Conservation (phyloP, 2,329 filamentous ascomycete genomes). For the Metarhizium album region DNA sequence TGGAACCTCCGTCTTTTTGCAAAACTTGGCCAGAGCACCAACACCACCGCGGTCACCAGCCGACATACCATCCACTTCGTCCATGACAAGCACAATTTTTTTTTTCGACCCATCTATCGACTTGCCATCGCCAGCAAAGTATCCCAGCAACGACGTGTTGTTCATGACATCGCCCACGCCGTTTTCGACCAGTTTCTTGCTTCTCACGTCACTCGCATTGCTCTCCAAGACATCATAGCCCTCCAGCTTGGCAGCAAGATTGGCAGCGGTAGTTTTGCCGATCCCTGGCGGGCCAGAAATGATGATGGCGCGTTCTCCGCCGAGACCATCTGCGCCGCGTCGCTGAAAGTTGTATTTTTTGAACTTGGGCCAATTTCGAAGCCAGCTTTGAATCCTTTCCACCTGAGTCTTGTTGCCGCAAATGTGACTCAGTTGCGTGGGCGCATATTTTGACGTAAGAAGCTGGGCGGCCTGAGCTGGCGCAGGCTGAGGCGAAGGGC, state of each 20-base stretch:
- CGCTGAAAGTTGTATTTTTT: constrained; percentile 74
- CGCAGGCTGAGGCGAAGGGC: constrained; percentile 25
- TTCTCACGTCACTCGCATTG: constrained; percentile 90
- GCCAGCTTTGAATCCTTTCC: constrained; percentile 81
- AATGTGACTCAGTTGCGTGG: constrained; percentile 72
- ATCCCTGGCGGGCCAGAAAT: constrained; percentile 93
- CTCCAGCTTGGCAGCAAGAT: constrained; percentile 84
- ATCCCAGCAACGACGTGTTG: constrained; percentile 85
- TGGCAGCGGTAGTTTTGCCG: constrained; percentile 93
- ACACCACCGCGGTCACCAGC: constrained; percentile 93
- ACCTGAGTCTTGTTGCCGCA: constrained; percentile 90
- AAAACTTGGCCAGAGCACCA: constrained; percentile 84
- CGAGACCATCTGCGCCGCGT: constrained; percentile 74
- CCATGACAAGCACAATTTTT: constrained; percentile 95
- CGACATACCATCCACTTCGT: constrained; percentile 98
- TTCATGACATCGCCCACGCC: constrained; percentile 85
- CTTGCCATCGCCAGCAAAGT: constrained; percentile 76
- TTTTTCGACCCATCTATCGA: constrained; percentile 72
- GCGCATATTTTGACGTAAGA: constrained; percentile 94
- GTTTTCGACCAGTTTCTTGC: constrained; percentile 87
- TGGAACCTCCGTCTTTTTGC: constrained; percentile 88
- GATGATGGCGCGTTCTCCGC: constrained; percentile 78
- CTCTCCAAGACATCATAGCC: constrained; percentile 90
- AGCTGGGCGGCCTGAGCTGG: constrained; percentile 49
- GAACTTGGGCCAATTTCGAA: constrained; percentile 69